Percentiles rank a stretch among this genome's conserved stretches.
Conservation (phyloP, 2,329 filamentous ascomycete species). For the Diaporthe sp. region DNA sequence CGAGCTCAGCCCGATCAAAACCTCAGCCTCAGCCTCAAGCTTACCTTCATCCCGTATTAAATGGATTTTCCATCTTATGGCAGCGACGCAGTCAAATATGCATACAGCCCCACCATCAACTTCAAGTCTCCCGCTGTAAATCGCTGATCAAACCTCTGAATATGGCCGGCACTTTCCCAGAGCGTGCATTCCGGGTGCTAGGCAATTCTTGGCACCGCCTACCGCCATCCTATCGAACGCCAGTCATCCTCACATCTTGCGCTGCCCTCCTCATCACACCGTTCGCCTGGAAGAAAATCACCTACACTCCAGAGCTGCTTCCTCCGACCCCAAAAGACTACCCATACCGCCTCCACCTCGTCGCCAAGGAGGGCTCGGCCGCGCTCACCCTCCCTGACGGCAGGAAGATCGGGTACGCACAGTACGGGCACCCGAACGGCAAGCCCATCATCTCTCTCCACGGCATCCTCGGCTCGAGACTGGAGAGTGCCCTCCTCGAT, state of each 20-base stretch:
- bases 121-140: not conserved
- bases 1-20: not conserved
- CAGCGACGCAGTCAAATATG: not conserved
- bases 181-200: conserved; percentile 2
- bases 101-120: not conserved
- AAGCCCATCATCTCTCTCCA: conserved; percentile 58
- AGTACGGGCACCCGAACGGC: conserved; percentile 52
- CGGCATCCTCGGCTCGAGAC: conserved; percentile 57
- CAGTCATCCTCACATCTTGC: conserved; percentile 25
- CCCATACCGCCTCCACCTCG: conserved; percentile 12
- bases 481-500: conserved; percentile 52
- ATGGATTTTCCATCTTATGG: not conserved
- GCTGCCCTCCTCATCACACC: conserved; percentile 15
- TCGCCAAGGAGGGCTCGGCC: conserved; percentile 1
- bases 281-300: conserved; percentile 15
- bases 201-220: conserved; percentile 12
- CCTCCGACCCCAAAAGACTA: conserved; percentile 18
- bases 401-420: conserved; percentile 56
- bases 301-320: conserved; percentile 15
- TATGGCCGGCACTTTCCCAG: conserved; percentile 16
- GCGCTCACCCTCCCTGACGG: conserved; percentile 55
- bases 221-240: conserved; percentile 13
- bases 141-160: not conserved
- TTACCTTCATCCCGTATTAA: not conserved
- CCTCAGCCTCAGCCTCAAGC: not conserved